Percentiles rank a stretch among this genome's conserved stretches.
These are phyloP conservation scores for Rhodotorula taiwanensis DNA, from an alignment of 768 basidiomycete species.

Conservation along the genomic window DNA sequence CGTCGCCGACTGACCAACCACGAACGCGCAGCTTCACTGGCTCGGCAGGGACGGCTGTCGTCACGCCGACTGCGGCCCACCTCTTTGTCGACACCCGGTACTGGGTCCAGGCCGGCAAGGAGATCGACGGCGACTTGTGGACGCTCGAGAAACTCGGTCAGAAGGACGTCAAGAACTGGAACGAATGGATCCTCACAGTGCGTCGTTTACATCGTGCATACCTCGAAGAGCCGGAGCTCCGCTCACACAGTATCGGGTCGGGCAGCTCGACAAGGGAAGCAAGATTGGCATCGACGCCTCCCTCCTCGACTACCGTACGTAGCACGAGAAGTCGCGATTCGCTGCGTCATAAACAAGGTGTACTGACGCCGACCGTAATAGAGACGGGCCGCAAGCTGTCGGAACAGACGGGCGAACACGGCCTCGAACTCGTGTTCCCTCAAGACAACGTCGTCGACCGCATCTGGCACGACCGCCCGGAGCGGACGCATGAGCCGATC, in stretches of 20 bases:
- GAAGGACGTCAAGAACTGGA: slow-evolving; percentile 62
- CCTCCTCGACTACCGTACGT: slow-evolving; percentile 52
- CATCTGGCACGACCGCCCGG: slow-evolving; percentile 70
- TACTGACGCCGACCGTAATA: neutral
- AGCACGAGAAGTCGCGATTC: slow-evolving; percentile 42
- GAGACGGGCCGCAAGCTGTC: slow-evolving; percentile 52
- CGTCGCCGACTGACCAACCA: too few species aligned
- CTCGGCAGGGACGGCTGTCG: slow-evolving; percentile 36
- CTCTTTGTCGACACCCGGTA: slow-evolving; percentile 41
- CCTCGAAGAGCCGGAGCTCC: too few species aligned
- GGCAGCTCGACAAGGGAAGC: slow-evolving; percentile 46
- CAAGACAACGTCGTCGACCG: slow-evolving; percentile 72
- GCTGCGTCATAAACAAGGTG: neutral
- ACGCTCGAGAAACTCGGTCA: slow-evolving; percentile 56
- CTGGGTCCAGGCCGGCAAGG: slow-evolving; percentile 30
- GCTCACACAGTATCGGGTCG: too few species aligned
- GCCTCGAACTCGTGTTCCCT: slow-evolving; percentile 68
- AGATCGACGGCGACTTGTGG: slow-evolving; percentile 55
- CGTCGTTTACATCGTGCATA: neutral
- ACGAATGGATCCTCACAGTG: slow-evolving; percentile 57
- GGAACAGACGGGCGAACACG: slow-evolving; percentile 52
- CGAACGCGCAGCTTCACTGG: slow-evolving; percentile 41
- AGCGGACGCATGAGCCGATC: slow-evolving; percentile 59
- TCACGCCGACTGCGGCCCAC: slow-evolving; percentile 24
- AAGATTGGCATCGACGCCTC: slow-evolving; percentile 75